A percentile compares a stretch with the other conserved stretches of the same genome.
phyloP scores from a whole-genome alignment of 2,329 filamentous ascomycete species.

The Karstenula rhodostoma region DNA sequence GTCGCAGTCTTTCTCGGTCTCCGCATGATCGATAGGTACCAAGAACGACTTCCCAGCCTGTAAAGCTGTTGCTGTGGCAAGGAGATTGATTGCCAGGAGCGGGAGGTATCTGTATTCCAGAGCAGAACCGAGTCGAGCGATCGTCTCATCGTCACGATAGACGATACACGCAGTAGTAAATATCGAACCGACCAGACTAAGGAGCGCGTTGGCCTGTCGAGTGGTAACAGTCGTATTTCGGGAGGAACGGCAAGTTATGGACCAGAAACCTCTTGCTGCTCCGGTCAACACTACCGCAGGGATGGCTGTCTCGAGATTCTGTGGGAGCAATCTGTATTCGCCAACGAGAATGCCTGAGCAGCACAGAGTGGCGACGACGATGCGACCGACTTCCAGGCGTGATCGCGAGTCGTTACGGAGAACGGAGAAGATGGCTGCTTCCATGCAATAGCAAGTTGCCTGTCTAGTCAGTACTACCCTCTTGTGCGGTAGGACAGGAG shows the following conservation, averaged over 20 bases:
- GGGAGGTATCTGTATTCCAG: slow-evolving; percentile 19
- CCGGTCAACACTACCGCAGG: slow-evolving; percentile 33
- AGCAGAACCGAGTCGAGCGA: slow-evolving; percentile 13
- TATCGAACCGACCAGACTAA: slow-evolving; percentile 12
- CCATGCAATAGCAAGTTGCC: slow-evolving; percentile 26
- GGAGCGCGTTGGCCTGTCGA: slow-evolving; percentile 15
- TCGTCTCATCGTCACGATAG: slow-evolving; percentile 13
- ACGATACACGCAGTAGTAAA: background rate
- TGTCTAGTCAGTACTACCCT: slow-evolving; percentile 18
- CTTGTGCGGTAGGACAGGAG: background rate
- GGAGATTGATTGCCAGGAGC: slow-evolving; percentile 24
- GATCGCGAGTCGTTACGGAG: slow-evolving; percentile 15
- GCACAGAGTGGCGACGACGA: slow-evolving; percentile 23
- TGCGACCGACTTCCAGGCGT: slow-evolving; percentile 22
- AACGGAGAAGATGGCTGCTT: slow-evolving; percentile 23
- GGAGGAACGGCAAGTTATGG: slow-evolving; percentile 18
- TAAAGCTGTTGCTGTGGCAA: slow-evolving; percentile 24
- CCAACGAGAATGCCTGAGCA: slow-evolving; percentile 30
- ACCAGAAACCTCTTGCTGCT: slow-evolving; percentile 24
- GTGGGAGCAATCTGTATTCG: slow-evolving; percentile 38
- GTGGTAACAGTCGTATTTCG: slow-evolving; percentile 13
- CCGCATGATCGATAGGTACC: slow-evolving; percentile 19
- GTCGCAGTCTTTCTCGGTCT: background rate
- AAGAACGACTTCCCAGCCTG: slow-evolving; percentile 28
- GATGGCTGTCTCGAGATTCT: slow-evolving; percentile 31